Percentiles rank a stretch among this genome's conserved stretches.
Evolutionary conservation across 768 basidiomycete genomes (phyloP).

Genomic region (Crassisporium funariophilum): DNA sequence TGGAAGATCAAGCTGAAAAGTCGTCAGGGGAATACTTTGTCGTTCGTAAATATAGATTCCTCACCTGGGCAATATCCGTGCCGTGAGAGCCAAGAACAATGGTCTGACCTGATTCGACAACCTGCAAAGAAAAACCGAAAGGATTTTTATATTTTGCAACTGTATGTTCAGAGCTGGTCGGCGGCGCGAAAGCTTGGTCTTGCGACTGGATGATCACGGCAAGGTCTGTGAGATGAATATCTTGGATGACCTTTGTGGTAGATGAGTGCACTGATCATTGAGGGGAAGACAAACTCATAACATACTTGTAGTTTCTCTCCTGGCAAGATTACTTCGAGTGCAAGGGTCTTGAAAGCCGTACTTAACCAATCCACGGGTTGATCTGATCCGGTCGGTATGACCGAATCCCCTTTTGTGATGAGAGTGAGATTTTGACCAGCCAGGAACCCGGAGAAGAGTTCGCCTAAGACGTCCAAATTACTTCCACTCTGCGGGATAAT

Average conservation of each 20-base stretch:
- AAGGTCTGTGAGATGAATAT: slow-evolving; percentile 61
- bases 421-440: slow-evolving; percentile 66
- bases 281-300: background rate
- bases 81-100: slow-evolving; percentile 53
- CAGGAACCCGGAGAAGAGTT: slow-evolving; percentile 67
- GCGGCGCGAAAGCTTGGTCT: slow-evolving; percentile 59
- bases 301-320: slow-evolving; percentile 56
- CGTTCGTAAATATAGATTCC: slow-evolving; percentile 6
- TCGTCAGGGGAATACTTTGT: background rate
- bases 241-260: slow-evolving; percentile 54
- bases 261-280: slow-evolving; percentile 4
- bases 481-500: slow-evolving; percentile 64
- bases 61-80: slow-evolving; percentile 54
- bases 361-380: slow-evolving; percentile 63
- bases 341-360: slow-evolving; percentile 68
- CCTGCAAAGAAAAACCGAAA: slow-evolving; percentile 75
- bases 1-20: slow-evolving; percentile 52
- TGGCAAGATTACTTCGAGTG: slow-evolving; percentile 60
- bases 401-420: slow-evolving; percentile 57
- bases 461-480: slow-evolving; percentile 54
- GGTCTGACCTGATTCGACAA: slow-evolving; percentile 54
- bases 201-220: slow-evolving; percentile 51
- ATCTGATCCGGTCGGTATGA: slow-evolving; percentile 56
- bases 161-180: slow-evolving; percentile 57
- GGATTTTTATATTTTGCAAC: slow-evolving; percentile 69